phyloP scores from a whole-genome alignment of 2,329 filamentous ascomycete genomes.

The Chaetomiaceae sp. region DNA sequence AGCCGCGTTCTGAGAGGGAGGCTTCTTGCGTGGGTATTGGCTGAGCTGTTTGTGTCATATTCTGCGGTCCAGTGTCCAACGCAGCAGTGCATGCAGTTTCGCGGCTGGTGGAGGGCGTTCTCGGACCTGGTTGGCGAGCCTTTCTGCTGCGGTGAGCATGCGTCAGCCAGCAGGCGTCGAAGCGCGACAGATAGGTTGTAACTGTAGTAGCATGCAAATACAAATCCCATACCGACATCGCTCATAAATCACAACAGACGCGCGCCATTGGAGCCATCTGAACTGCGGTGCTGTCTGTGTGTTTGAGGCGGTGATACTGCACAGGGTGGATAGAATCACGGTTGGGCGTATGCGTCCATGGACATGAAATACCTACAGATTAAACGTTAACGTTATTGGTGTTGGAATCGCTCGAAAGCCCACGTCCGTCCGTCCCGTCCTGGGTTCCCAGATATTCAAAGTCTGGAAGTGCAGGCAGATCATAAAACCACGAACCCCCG shows the following conservation, averaged over 20 bases:
- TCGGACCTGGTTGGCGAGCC: slow-evolving; percentile 12
- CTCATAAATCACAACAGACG: not conserved
- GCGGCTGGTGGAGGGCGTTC: not conserved
- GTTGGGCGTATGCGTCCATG: not conserved
- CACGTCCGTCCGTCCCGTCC: no score
- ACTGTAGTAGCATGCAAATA: no score
- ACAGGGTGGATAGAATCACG: not conserved
- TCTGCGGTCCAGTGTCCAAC: not conserved
- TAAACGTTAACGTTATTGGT: no score
- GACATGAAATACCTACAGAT: not conserved
- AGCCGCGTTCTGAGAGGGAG: slow-evolving; percentile 4
- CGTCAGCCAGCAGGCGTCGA: slow-evolving; percentile 11
- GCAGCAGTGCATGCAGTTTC: slow-evolving; percentile 6
- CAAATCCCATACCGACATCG: no score
- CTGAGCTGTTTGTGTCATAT: not conserved
- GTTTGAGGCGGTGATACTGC: not conserved
- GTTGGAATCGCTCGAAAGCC: no score
- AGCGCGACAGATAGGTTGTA: not conserved
- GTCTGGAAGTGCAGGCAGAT: slow-evolving; percentile 13
- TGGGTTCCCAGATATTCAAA: slow-evolving; percentile 3
- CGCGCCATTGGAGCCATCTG: not conserved
- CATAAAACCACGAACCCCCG: slow-evolving; percentile 21
- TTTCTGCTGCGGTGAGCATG: slow-evolving; percentile 13
- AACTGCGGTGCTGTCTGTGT: not conserved
- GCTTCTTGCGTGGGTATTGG: slow-evolving; percentile 4